phyloP scores from a whole-genome alignment of 768 basidiomycete species.

The Cystoderma amianthinum region DNA sequence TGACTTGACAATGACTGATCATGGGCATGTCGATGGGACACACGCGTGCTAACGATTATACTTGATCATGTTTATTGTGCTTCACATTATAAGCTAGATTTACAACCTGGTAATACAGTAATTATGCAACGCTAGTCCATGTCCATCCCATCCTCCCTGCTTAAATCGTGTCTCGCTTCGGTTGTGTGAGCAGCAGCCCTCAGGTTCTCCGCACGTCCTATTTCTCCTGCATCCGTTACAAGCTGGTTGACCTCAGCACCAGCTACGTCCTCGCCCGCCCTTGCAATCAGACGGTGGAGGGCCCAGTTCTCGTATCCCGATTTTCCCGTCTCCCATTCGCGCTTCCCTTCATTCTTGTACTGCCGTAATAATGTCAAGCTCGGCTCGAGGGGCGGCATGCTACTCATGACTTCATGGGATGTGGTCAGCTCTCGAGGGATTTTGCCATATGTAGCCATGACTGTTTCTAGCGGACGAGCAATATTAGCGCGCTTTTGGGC shows the following conservation, averaged over 20 bases:
- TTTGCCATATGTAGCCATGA: not conserved
- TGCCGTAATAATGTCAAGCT: not conserved
- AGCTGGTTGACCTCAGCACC: not conserved
- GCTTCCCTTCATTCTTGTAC: not conserved
- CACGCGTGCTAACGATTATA: too few species aligned
- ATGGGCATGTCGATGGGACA: too few species aligned
- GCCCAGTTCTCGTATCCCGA: not conserved
- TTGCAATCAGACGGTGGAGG: not conserved
- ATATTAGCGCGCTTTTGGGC: conserved; percentile 34
- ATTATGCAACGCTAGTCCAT: too few species aligned
- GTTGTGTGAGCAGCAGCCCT: not conserved
- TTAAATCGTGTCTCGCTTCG: too few species aligned
- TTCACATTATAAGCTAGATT: too few species aligned
- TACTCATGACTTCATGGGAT: not conserved
- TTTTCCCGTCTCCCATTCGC: not conserved
- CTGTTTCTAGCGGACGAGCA: conserved; percentile 3
- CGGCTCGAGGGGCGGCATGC: not conserved
- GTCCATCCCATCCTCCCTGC: too few species aligned
- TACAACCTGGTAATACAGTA: too few species aligned
- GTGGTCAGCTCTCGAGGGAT: not conserved
- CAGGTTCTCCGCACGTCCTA: not conserved
- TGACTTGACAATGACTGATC: too few species aligned
- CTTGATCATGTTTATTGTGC: too few species aligned
- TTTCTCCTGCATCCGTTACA: not conserved
- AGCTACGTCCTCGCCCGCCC: not conserved